Percentiles rank a stretch among this genome's conserved stretches.
phyloP scores from a whole-genome alignment of 306 rosid genomes.

The Vicia villosa region DNA sequence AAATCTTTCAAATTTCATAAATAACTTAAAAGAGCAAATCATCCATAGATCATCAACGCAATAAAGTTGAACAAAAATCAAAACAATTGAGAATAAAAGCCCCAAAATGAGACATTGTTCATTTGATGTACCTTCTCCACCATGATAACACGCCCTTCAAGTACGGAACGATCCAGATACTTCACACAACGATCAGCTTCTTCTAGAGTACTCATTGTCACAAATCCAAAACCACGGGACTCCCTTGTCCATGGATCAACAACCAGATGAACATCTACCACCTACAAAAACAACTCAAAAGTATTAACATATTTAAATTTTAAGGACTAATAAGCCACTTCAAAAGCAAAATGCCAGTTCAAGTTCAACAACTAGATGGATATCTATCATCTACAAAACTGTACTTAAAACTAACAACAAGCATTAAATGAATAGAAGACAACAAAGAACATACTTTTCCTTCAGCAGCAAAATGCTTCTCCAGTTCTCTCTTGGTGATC shows the following conservation, averaged over 20 bases:
- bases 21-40: constrained; percentile 45
- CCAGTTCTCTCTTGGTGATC: constrained; percentile 80
- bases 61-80: background rate
- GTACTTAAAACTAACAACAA: background rate
- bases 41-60: constrained; percentile 27
- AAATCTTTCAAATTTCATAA: constrained; percentile 55
- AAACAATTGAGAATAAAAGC: background rate
- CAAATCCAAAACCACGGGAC: constrained; percentile 94
- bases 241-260: constrained; percentile 95
- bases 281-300: constrained; percentile 42
- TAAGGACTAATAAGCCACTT: constrained; percentile 35
- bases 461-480: constrained; percentile 78
- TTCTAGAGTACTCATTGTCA: constrained; percentile 65
- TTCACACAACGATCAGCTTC: constrained; percentile 74
- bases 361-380: constrained; percentile 39
- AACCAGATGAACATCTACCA: constrained; percentile 81
- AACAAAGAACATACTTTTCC: constrained; percentile 59
- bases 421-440: constrained; percentile 10
- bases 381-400: too few species aligned
- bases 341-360: constrained; percentile 70
- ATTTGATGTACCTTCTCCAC: constrained; percentile 80
- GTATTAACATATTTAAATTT: background rate
- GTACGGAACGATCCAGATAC: constrained; percentile 72
- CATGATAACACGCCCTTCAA: constrained; percentile 83
- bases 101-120: background rate